A percentile compares a stretch with the other conserved stretches of the same genome.
Evolutionary conservation across 192 early-diverging fungal species (phyloP).

Genomic region (Geranomyces michiganensis): DNA sequence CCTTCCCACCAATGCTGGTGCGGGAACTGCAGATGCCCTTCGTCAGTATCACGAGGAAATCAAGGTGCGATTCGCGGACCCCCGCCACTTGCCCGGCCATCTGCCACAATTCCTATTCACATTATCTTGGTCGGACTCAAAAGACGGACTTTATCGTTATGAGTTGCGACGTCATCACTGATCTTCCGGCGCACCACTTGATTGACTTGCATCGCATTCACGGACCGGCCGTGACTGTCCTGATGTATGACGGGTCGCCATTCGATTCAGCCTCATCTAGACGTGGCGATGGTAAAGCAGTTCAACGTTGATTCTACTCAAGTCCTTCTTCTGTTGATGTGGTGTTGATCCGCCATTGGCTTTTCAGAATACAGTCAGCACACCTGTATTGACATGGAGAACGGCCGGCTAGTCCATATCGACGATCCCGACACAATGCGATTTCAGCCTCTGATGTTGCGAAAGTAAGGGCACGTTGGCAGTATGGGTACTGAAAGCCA

Average conservation of each 20-base stretch:
- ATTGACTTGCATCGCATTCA: conserved; percentile 81
- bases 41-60: conserved; percentile 79
- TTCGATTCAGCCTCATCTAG: conserved; percentile 66
- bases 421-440: conserved; percentile 55
- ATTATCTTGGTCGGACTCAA: not conserved
- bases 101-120: no score
- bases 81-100: no score
- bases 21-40: conserved; percentile 83
- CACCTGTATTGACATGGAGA: conserved; percentile 51
- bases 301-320: not conserved
- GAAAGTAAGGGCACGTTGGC: conserved; percentile 53
- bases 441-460: conserved; percentile 63
- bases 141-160: conserved; percentile 89
- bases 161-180: conserved; percentile 88
- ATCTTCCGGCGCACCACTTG: conserved; percentile 78
- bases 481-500: not conserved
- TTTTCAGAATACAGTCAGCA: conserved; percentile 45
- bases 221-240: conserved; percentile 75
- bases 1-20: conserved; percentile 48
- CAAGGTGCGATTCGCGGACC: no score
- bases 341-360: no score
- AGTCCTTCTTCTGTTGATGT: no score
- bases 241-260: conserved; percentile 81
- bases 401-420: conserved; percentile 45
- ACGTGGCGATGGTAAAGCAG: conserved; percentile 44